A percentile compares a stretch with the other conserved stretches of the same genome.
These are phyloP conservation scores for Epichloe hybrida DNA, from an alignment of 2,329 filamentous ascomycete species.

Conservation along the genomic window DNA sequence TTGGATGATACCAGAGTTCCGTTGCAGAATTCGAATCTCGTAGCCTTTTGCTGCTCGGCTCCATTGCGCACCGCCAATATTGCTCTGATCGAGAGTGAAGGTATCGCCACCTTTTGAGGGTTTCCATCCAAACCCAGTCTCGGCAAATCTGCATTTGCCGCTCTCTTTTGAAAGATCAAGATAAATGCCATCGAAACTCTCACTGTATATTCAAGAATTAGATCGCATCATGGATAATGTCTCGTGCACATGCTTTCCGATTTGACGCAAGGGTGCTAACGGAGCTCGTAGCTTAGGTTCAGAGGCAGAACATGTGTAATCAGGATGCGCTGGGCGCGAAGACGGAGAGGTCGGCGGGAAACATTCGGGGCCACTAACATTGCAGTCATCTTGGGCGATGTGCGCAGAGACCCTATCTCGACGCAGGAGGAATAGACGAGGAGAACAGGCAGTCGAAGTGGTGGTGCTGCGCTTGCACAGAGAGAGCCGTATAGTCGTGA, in stretches of 20 bases:
- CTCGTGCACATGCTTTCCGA: not conserved
- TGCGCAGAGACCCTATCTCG: not conserved
- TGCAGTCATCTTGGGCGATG: conserved; percentile 21
- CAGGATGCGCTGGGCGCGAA: not conserved
- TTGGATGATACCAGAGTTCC: conserved; percentile 76
- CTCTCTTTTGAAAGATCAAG: conserved; percentile 87
- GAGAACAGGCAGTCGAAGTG: not conserved
- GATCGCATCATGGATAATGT: not conserved
- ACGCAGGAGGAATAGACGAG: not conserved
- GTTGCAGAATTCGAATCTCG: conserved; percentile 82
- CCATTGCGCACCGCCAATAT: conserved; percentile 85
- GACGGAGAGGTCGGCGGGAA: not conserved
- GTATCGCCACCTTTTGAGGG: conserved; percentile 75
- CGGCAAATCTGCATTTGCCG: conserved; percentile 88
- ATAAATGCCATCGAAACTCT: conserved; percentile 96
- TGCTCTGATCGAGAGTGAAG: conserved; percentile 79
- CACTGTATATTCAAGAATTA: conserved; percentile 28
- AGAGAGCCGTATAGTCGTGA: not conserved
- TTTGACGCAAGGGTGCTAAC: not conserved
- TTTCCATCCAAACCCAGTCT: conserved; percentile 93
- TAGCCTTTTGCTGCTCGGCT: conserved; percentile 84
- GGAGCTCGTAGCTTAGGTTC: not conserved
- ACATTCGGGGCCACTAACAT: conserved; percentile 18
- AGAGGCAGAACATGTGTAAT: not conserved
- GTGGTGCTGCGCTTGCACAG: not conserved